Evolutionary conservation across 2,329 filamentous ascomycete genomes (phyloP).

Genomic region (Xylaria polymorpha): DNA sequence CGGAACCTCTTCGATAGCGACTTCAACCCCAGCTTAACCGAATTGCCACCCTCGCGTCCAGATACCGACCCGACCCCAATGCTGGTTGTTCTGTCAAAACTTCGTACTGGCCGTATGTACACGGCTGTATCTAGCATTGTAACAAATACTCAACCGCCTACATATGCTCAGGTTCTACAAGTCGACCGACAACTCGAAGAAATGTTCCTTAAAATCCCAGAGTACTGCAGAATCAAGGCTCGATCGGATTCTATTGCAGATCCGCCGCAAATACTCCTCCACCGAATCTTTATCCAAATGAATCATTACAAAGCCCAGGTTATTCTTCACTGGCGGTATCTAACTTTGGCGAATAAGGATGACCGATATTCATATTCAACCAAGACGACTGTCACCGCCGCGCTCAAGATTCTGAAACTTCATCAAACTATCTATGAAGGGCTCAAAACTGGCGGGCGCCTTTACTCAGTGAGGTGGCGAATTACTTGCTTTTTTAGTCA

Average conservation of each 20-base stretch:
- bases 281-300: conserved; percentile 47
- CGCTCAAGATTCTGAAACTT: conserved; percentile 36
- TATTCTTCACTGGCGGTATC: conserved; percentile 49
- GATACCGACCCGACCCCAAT: conserved; percentile 49
- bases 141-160: conserved; percentile 35
- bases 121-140: conserved; percentile 37
- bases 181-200: conserved; percentile 44
- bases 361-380: conserved; percentile 44
- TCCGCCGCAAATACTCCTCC: conserved; percentile 44
- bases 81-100: conserved; percentile 43
- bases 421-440: conserved; percentile 36
- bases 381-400: conserved; percentile 35
- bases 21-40: conserved; percentile 51
- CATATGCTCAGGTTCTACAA: conserved; percentile 40
- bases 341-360: conserved; percentile 38
- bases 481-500: conserved; percentile 36
- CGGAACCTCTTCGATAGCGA: conserved; percentile 59
- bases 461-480: conserved; percentile 37
- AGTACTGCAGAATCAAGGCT: conserved; percentile 39
- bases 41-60: conserved; percentile 53
- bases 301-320: conserved; percentile 48
- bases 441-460: conserved; percentile 34
- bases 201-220: conserved; percentile 42
- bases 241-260: conserved; percentile 43
- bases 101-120: conserved; percentile 38